Evolutionary conservation across 768 basidiomycete species (phyloP), one percentile per base, ranked within the genome.

Genomic region (Hypsizygus marmoreus): DNA sequence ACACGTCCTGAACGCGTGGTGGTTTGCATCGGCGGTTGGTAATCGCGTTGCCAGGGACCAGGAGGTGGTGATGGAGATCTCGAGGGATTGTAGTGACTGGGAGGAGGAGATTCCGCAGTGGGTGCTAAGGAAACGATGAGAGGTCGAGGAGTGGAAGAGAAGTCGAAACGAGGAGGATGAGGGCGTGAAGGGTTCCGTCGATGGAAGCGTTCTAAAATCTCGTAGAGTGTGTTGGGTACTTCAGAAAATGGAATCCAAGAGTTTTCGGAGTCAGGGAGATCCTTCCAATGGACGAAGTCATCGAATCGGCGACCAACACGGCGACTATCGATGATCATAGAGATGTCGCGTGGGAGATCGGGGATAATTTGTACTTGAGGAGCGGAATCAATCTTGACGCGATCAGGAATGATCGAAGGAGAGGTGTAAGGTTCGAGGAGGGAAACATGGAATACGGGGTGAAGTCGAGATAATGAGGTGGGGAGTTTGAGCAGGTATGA

Each of bases 191-290:
- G 47, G 23, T 43, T 23, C 2, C 30, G 33, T 8, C 26, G 14
- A 28, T 50, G 43, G 14, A 43, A 52, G 9, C 20, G 30, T 22
- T 48, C 36, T 2, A 52, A 9, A 5, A n/a, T 1, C 33, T 52
- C 25, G n/a, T 39, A 22, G n/a, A 25, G 24, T 4, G 34, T 28
- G 8, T 33, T 24, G 14, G 43, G 22, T 8, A 52, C 44, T 2
- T 53, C 40, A 10, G 47, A 49, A 11, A 49, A 41, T 1, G 47
- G 47, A 40, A 53, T 37, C 51, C 51, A 53, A 1, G 47, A 53
- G 26, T 53, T 26, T 25, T 53, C 47, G 7, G 38, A 41, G 6
- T 53, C 40, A 0, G 40, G 47, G 4, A 29, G 42, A 19, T 49
- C 19, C 3, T 25, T 3, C 47, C 50, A 51, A 12, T 51, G 44